phyloP scores from a whole-genome alignment of 257 asterid species.

The Anisodus acutangulus region DNA sequence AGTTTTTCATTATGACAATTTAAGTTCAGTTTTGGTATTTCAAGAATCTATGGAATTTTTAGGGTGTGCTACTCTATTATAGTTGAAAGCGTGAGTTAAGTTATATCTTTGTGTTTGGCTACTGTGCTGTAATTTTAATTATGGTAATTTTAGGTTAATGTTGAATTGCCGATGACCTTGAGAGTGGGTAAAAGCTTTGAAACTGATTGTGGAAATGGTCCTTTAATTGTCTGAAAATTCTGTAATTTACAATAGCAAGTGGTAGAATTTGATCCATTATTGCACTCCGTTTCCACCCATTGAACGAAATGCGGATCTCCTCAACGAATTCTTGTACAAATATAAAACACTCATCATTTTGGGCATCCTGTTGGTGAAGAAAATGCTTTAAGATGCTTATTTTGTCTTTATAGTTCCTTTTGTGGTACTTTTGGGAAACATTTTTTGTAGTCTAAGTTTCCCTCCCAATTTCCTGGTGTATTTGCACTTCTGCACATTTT shows the following conservation, averaged over 20 bases:
- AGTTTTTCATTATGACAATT: neutral
- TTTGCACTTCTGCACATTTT: neutral
- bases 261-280: neutral
- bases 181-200: neutral
- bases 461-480: neutral
- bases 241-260: slow-evolving; percentile 1
- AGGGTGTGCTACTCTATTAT: slow-evolving; percentile 8
- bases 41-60: slow-evolving; percentile 5
- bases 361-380: neutral
- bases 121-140: neutral
- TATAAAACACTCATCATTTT: neutral
- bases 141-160: slow-evolving; percentile 15
- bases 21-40: neutral
- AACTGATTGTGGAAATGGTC: slow-evolving; percentile 17
- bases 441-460: neutral
- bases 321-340: neutral
- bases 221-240: neutral
- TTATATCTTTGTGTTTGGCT: slow-evolving; percentile 13
- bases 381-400: neutral
- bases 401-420: neutral
- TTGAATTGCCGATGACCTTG: slow-evolving; percentile 7
- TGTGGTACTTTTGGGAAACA: neutral
- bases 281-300: slow-evolving; percentile 9
- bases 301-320: neutral
- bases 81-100: slow-evolving; percentile 16